Conservation (phyloP, 257 asterid species). For the Jaltomata sinuosa region DNA sequence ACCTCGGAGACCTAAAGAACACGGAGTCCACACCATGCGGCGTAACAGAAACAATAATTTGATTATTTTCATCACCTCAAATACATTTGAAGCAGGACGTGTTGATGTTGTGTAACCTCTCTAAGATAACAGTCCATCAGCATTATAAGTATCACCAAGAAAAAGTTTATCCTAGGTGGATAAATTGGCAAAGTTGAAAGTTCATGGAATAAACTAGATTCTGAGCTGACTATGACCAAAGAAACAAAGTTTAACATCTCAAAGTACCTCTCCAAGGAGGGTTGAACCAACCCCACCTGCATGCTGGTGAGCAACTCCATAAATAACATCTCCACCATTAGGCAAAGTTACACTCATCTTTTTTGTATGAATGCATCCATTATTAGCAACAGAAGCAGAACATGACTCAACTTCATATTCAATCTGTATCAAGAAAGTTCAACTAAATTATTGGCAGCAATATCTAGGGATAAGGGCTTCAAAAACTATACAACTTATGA, state of each 20-base stretch:
- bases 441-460: not conserved
- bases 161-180: not conserved
- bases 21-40: not conserved
- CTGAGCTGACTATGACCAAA: not conserved
- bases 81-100: not conserved
- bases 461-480: not conserved
- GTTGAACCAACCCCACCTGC: slow-evolving; percentile 45
- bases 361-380: slow-evolving; percentile 30
- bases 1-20: not conserved
- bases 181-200: not conserved
- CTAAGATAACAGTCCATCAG: not conserved
- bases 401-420: slow-evolving; percentile 51
- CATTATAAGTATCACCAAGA: not conserved
- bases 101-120: not conserved
- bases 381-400: slow-evolving; percentile 17
- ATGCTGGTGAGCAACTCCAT: slow-evolving; percentile 77
- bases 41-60: not conserved
- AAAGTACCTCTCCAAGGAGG: slow-evolving; percentile 57
- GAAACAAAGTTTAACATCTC: not conserved
- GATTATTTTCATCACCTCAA: not conserved
- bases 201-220: not conserved
- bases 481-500: not conserved
- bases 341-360: slow-evolving; percentile 27
- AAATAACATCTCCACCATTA: slow-evolving; percentile 54
- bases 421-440: slow-evolving; percentile 31